Percentiles rank a stretch among this genome's conserved stretches.
phyloP scores from a whole-genome alignment of 805 yeast species.

The Yarrowia phangngaensis region DNA sequence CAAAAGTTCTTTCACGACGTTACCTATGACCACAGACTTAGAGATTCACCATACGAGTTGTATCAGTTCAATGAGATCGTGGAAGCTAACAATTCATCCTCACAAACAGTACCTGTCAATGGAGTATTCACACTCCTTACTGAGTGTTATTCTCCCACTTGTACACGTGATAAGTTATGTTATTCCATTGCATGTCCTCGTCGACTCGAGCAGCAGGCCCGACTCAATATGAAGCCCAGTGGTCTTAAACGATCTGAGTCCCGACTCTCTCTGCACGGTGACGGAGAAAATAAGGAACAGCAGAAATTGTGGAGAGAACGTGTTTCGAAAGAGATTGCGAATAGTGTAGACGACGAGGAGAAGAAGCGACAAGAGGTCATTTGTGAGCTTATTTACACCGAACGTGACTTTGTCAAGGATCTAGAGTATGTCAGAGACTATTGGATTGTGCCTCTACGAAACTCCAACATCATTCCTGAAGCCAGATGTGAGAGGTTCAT shows the following conservation, averaged over 20 bases:
- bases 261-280: slow-evolving; percentile 59
- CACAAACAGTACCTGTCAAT: slow-evolving; percentile 48
- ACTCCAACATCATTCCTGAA: slow-evolving; percentile 81
- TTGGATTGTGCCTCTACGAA: slow-evolving; percentile 87
- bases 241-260: slow-evolving; percentile 75
- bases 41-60: slow-evolving; percentile 84
- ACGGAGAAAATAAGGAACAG: slow-evolving; percentile 61
- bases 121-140: slow-evolving; percentile 92
- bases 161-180: slow-evolving; percentile 81
- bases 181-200: slow-evolving; percentile 96
- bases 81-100: slow-evolving; percentile 9
- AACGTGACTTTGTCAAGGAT: slow-evolving; percentile 91
- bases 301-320: slow-evolving; percentile 91
- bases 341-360: slow-evolving; percentile 74
- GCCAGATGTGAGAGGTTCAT: slow-evolving; percentile 87
- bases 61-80: slow-evolving; percentile 58
- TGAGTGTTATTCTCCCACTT: slow-evolving; percentile 95
- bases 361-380: slow-evolving; percentile 92
- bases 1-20: slow-evolving; percentile 94
- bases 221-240: slow-evolving; percentile 77
- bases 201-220: slow-evolving; percentile 90
- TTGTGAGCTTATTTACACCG: slow-evolving; percentile 89
- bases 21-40: slow-evolving; percentile 84
- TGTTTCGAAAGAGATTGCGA: slow-evolving; percentile 75
- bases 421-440: slow-evolving; percentile 88